phyloP scores from a whole-genome alignment of 805 yeast genomes.

The Zygotorulaspora danielsina region DNA sequence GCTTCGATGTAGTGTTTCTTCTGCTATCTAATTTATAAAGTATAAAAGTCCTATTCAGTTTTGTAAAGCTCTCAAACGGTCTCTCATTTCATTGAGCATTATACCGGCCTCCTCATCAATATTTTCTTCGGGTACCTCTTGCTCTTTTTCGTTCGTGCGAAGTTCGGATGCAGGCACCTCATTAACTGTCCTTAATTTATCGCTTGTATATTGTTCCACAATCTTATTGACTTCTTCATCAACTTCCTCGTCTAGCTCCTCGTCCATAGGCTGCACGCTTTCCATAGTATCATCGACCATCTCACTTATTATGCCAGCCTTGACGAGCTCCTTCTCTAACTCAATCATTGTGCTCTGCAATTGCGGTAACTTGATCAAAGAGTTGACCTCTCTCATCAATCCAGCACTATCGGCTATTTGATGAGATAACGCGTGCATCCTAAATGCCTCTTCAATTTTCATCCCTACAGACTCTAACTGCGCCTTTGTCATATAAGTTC shows the following conservation, averaged over 20 bases:
- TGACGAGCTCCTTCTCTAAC: constrained; percentile 79
- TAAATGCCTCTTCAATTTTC: constrained; percentile 90
- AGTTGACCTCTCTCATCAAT: constrained; percentile 85
- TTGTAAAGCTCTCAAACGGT: constrained; percentile 80
- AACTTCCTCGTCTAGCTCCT: constrained; percentile 61
- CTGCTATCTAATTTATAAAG: no score
- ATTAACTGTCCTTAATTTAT: constrained; percentile 40
- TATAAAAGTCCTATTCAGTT: constrained; percentile 35
- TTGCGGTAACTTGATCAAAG: constrained; percentile 72
- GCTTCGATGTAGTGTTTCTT: no score
- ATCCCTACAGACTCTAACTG: constrained; percentile 79
- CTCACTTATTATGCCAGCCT: constrained; percentile 82
- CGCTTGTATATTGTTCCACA: constrained; percentile 43
- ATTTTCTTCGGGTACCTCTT: constrained; percentile 41
- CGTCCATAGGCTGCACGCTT: constrained; percentile 59
- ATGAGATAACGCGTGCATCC: constrained; percentile 74
- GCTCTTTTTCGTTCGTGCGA: constrained; percentile 26
- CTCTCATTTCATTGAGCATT: constrained; percentile 80
- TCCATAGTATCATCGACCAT: constrained; percentile 93
- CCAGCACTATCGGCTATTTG: constrained; percentile 73
- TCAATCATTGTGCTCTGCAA: constrained; percentile 79
- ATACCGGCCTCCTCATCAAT: constrained; percentile 65
- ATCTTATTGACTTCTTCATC: constrained; percentile 62
- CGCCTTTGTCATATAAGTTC: constrained; percentile 76
- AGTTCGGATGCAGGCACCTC: constrained; percentile 35